Percentiles rank a stretch among this genome's conserved stretches.
These are phyloP conservation scores for Cordyceps militaris DNA, from an alignment of 2,329 filamentous ascomycete species.

Conservation along the genomic window DNA sequence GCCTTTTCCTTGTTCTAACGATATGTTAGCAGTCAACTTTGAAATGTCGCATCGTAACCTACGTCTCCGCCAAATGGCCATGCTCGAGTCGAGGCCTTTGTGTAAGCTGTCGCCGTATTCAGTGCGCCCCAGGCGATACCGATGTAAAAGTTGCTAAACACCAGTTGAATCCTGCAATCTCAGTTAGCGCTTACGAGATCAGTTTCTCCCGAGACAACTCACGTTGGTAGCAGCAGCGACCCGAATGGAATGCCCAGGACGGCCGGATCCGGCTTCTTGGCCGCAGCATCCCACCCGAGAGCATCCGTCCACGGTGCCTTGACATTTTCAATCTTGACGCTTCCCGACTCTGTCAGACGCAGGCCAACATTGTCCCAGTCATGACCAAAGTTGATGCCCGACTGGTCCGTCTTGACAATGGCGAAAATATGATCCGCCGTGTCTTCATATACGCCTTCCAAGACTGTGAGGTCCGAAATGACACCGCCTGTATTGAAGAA, in stretches of 20 bases:
- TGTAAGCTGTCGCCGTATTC: constrained; percentile 49
- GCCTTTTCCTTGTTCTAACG: constrained; percentile 45
- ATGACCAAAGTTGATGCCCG: constrained; percentile 49
- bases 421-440: constrained; percentile 57
- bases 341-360: constrained; percentile 56
- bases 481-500: constrained; percentile 63
- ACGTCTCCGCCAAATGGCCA: constrained; percentile 60
- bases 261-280: constrained; percentile 42
- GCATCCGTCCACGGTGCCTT: constrained; percentile 53
- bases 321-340: constrained; percentile 53
- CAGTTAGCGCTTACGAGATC: background rate
- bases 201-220: constrained; percentile 13
- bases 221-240: constrained; percentile 52
- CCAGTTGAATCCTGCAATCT: constrained; percentile 47
- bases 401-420: constrained; percentile 49
- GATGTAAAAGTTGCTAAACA: constrained; percentile 61
- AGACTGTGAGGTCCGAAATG: constrained; percentile 56
- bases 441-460: constrained; percentile 54
- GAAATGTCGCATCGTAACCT: constrained; percentile 13
- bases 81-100: constrained; percentile 46
- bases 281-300: constrained; percentile 48
- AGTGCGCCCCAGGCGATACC: constrained; percentile 56
- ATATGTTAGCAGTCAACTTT: background rate
- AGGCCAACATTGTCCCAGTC: constrained; percentile 62
- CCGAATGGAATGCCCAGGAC: constrained; percentile 48